phyloP scores from a whole-genome alignment of 2,329 filamentous ascomycete genomes.

The Thelonectria discophora region DNA sequence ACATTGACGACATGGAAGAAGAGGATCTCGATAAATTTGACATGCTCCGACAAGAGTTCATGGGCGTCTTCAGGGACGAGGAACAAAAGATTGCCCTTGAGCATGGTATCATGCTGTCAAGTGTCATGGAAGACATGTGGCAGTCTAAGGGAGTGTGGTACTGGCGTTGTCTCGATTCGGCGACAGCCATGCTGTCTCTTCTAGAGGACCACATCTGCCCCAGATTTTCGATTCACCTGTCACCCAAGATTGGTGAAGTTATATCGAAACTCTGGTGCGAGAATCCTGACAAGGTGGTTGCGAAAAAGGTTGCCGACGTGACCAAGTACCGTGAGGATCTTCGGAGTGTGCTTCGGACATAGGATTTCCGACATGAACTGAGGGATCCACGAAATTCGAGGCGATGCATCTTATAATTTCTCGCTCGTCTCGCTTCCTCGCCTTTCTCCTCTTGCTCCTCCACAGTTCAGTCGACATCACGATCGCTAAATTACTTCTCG shows the following conservation, averaged over 20 bases:
- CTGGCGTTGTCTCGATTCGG: conserved; percentile 19
- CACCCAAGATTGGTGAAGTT: conserved; percentile 2
- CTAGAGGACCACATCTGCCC: conserved; percentile 17
- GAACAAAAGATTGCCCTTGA: conserved; percentile 11
- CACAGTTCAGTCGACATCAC: no score
- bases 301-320: conserved; percentile 15
- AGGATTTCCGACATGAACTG: no score
- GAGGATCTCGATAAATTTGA: conserved; percentile 28
- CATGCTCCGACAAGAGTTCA: conserved; percentile 29
- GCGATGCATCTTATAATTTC: no score
- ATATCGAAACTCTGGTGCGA: conserved; percentile 14
- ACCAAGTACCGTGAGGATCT: conserved; percentile 10
- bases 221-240: not conserved
- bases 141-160: conserved; percentile 34
- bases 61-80: conserved; percentile 30
- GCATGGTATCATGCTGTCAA: conserved; percentile 21
- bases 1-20: conserved; percentile 30
- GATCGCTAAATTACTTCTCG: no score
- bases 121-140: conserved; percentile 32
- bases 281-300: conserved; percentile 1
- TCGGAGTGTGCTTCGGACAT: no score
- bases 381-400: no score
- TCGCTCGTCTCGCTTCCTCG: no score
- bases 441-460: no score
- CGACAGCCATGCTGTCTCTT: conserved; percentile 6